Base-by-base conservation (phyloP, 2,329 filamentous ascomycete genomes). In the Paramyrothecium roridum region DNA sequence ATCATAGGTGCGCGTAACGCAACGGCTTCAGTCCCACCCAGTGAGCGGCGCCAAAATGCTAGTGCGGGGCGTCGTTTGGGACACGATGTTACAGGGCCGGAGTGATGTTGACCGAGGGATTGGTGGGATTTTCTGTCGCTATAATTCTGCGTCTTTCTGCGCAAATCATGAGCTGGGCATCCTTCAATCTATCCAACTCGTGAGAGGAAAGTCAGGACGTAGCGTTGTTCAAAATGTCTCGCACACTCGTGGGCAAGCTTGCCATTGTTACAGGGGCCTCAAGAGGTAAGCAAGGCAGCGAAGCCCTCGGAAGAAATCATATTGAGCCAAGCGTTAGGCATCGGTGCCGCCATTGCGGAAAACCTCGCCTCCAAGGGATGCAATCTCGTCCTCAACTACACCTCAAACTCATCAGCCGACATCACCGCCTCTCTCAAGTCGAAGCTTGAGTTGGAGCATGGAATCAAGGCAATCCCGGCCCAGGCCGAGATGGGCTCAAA, bases 281-380 rank as follows among this genome's bases (percentile, higher is more conserved):
- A 37, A 37, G 49, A 51, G 49, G 49, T 51, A 21, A 22, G 22
- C 37, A 43, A 43, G n/a, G n/a, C 37, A 17, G 37, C 12, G 6
- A 37, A 34, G 6, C 19, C 33, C 3, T n/a, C 11, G 10, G n/a
- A 20, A 13, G n/a, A 40, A 17, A 20, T 6, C 46, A 20, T 40
- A 21, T 33, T 51, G n/a, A 51, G 26, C 26, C 26, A 49, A 8
- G 4, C 20, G 20, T 12, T 45, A 81, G 82, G 82, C 55, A 85
- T 85, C 54, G 83, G 83, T 21, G 80, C 80, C 22, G 78, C 79
- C 45, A 80, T 82, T 47, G 78, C 76, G 48, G 73, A 74, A 49
- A 79, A 81, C 56, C 76, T 85, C n/a, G 82, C 81, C 48, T 74
- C 72, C 67, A 84, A 84, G 70, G 82, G 83, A 56, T 76, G 75